phyloP scores from a whole-genome alignment of 1,139 yeast genomes.

The Debaryomycetaceae sp. region DNA sequence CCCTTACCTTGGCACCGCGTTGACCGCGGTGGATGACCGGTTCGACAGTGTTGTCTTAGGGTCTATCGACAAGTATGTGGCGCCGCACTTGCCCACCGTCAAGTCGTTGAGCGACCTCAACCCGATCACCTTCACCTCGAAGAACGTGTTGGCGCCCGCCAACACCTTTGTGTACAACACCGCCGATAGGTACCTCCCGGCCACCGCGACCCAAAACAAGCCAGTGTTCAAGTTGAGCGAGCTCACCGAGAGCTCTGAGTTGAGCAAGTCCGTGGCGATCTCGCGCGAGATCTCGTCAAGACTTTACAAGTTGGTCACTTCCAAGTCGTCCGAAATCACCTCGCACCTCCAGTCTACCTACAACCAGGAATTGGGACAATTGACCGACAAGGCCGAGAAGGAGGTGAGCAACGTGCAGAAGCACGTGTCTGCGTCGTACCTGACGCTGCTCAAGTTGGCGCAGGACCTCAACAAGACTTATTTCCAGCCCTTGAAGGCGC shows the following conservation, averaged over 20 bases:
- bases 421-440: constrained; percentile 34
- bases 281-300: constrained; percentile 27
- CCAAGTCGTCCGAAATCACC: constrained; percentile 29
- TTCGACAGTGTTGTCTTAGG: constrained; percentile 24
- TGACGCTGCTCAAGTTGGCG: constrained; percentile 32
- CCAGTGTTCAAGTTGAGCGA: constrained; percentile 20
- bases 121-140: constrained; percentile 14
- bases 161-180: constrained; percentile 25
- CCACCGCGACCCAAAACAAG: constrained; percentile 17
- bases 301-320: constrained; percentile 21
- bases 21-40: constrained; percentile 24
- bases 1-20: constrained; percentile 21
- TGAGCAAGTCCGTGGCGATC: constrained; percentile 29
- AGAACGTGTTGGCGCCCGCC: constrained; percentile 23
- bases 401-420: constrained; percentile 13
- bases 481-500: constrained; percentile 37
- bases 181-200: constrained; percentile 31
- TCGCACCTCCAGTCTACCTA: constrained; percentile 31
- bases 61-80: constrained; percentile 15
- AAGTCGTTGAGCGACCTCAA: constrained; percentile 12
- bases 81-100: constrained; percentile 8
- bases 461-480: constrained; percentile 33
- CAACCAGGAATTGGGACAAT: constrained; percentile 25
- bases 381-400: constrained; percentile 6
- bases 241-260: constrained; percentile 18